Base-by-base conservation (phyloP, 2,329 filamentous ascomycete species). In the Aureobasidium sp. region DNA sequence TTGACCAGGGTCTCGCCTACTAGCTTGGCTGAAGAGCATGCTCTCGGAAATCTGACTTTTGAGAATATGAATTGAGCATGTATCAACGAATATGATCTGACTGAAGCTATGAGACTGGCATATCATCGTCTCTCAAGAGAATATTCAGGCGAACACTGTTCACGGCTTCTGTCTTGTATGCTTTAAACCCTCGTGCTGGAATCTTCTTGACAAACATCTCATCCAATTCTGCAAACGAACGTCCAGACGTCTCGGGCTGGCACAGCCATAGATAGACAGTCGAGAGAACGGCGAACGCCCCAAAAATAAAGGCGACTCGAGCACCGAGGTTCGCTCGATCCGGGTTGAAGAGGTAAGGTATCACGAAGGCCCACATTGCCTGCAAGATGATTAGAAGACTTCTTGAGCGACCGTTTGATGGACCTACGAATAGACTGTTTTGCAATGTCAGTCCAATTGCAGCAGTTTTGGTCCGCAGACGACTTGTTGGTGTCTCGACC, bases 241-340 rank as follows among this genome's bases (percentile, higher is more conserved):
- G 51, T 15, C 63, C 52, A 27, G 52, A 59, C 36, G 60, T 64
- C 36, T 64, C 63, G 12, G 63, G 63, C 41, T 59, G 55, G 36
- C 31, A 47, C 15, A 48, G n/a, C 42, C 55, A 59, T 7, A 59
- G 55, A 27, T 59, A 59, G 17, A 39, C 12, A 3, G 55, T 48
- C 7, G 58, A 61, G 9, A 74, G 45, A 2, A 74, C 63, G 9
- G 69, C 67, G 17, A 76, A 61, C 0, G 68, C 75, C 0, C 71
- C 73, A 62, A 77, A 79, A 4, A 78, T 68, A 52, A 79, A 79
- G 0, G 70, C 70, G 0, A 75, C 75, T 66, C 78, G 78, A 1
- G 72, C 75, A 8, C 74, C 73, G 0, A 79, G 69, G 17, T 76
- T 74, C 0, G 70, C 69, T 51, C 74, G 65, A 65, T 75, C 70